phyloP scores from a whole-genome alignment of 257 asterid species.

The Petrea volubilis region DNA sequence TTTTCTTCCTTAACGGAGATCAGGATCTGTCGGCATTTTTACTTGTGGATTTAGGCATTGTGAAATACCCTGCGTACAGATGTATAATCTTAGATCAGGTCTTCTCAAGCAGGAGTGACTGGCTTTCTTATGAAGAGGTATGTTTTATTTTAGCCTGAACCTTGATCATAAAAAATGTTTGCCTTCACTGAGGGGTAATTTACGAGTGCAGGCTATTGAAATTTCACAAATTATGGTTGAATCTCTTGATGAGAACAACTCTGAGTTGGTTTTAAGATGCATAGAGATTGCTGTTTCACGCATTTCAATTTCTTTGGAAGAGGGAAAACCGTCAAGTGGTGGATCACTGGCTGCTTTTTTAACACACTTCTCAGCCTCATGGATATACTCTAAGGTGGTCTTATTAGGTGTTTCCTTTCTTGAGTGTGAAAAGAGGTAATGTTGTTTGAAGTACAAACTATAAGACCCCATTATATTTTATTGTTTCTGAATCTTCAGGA shows the following conservation, averaged over 20 bases:
- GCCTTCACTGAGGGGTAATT: conserved; percentile 19
- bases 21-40: conserved; percentile 87
- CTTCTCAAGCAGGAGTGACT: conserved; percentile 59
- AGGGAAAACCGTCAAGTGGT: conserved; percentile 39
- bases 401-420: conserved; percentile 82
- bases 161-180: background rate
- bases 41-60: conserved; percentile 85
- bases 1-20: conserved; percentile 96
- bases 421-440: conserved; percentile 85
- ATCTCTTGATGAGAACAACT: conserved; percentile 61
- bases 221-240: conserved; percentile 88
- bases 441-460: conserved; percentile 4
- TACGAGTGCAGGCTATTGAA: conserved; percentile 71
- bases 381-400: conserved; percentile 90
- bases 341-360: conserved; percentile 51
- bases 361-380: conserved; percentile 71
- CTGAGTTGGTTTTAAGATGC: conserved; percentile 66
- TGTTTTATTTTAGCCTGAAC: conserved; percentile 14
- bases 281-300: conserved; percentile 60
- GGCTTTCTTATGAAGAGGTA: conserved; percentile 93
- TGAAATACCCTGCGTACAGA: conserved; percentile 81
- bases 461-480: background rate
- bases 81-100: conserved; percentile 64
- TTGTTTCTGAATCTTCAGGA: background rate
- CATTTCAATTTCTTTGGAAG: conserved; percentile 42